Base-by-base conservation (phyloP, 2,329 filamentous ascomycete genomes). In the Alternaria burnsii region DNA sequence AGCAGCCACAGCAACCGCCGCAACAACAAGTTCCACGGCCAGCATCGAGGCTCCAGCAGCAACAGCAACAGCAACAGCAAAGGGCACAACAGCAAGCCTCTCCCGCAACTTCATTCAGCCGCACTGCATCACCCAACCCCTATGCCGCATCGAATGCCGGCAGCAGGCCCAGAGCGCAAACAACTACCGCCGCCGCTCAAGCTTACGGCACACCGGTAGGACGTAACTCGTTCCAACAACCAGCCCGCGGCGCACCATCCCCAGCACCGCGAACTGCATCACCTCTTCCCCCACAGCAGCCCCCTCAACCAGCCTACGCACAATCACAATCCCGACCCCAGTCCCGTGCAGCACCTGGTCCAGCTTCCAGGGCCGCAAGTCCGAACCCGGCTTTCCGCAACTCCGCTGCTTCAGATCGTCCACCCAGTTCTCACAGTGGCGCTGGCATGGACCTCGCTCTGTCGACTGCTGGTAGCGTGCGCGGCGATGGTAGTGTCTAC, bases 111-210 rank as follows among this genome's bases (percentile, higher is more conserved):
- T 65, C 55, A 22, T 66, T 59, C 50, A 65, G 59, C 32, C 60
- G 68, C 20, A 62, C 71, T 55, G 66, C 66, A 30, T 90, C 88
- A 3, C 89, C 90, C 0, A 91, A 89, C 61, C 88, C 88, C 1
- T 91, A 91, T 71, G 82, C 76, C 40, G 72, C 68, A 48, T 75
- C 73, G 5, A 72, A 69, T 52, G 70, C 73, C 20, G 69, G 70
- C 30, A 61, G 69, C 5, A 68, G 76, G 24, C 76, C 75, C 38
- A 71, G 76, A 34, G 72, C 76, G n/a, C 74, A 78, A 53, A 83
- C 82, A 4, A 71, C 76, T 5, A 65, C 32, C 32, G 32, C 73
- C 44, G 70, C 72, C 44, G 60, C 71, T 51, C 58, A 77, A 53
- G 65, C 76, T 9, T 77, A 78, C 30, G 74, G 72, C 38, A 74